These are phyloP conservation scores for Candida incommunis DNA, from an alignment of 805 yeast genomes.

Conservation along the genomic window DNA sequence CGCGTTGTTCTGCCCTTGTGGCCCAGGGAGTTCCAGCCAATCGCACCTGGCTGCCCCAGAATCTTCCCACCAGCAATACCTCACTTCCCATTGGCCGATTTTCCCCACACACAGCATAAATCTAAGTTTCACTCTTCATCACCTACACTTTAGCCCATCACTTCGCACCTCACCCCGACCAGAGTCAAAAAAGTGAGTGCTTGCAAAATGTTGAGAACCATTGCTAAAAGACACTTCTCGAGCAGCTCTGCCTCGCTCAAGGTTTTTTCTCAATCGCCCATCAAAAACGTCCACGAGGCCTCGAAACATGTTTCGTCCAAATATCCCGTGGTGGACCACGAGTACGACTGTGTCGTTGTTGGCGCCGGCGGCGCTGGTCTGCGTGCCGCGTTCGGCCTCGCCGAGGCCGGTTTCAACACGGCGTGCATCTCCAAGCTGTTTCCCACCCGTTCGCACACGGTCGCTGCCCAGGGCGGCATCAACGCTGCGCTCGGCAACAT, in stretches of 20 bases:
- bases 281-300: conserved; percentile 29
- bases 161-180: conserved; percentile 16
- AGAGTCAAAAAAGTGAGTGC: conserved; percentile 10
- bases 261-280: conserved; percentile 23
- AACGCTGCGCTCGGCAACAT: conserved; percentile 97
- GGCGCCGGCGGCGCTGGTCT: conserved; percentile 99
- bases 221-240: conserved; percentile 18
- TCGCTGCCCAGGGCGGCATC: conserved; percentile 99
- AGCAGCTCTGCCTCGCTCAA: conserved; percentile 15
- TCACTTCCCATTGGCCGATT: conserved; percentile 1
- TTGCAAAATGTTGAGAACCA: conserved; percentile 20
- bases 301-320: conserved; percentile 45
- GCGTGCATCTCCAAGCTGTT: conserved; percentile 94
- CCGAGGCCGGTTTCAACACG: conserved; percentile 92
- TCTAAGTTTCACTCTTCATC: background rate
- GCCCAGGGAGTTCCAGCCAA: too few relatives aligned
- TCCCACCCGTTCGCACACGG: conserved; percentile 98
- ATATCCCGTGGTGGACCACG: conserved; percentile 91
- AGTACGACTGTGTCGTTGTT: conserved; percentile 92
- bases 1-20: too few relatives aligned
- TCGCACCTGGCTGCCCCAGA: too few relatives aligned
- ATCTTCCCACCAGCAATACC: too few relatives aligned
- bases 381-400: conserved; percentile 96
- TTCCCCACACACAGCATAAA: background rate
- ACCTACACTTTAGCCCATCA: background rate